Base-by-base conservation (phyloP, 495 filamentous ascomycete species). In the Tuber microsphaerosporum region DNA sequence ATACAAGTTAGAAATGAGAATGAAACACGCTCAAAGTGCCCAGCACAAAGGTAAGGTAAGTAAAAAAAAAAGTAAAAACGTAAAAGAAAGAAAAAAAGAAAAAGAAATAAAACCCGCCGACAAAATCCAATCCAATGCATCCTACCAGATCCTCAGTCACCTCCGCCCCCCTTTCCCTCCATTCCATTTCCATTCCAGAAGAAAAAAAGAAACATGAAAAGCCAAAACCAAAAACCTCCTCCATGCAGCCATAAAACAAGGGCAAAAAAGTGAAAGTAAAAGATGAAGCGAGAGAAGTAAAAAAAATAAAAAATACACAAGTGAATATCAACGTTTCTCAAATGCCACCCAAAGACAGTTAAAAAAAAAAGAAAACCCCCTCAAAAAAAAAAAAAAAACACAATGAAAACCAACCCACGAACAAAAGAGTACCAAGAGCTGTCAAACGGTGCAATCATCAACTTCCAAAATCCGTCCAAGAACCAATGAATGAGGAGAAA, bases 281-380 rank as follows among this genome's bases (percentile, higher is more conserved):
- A n/a, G n/a, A n/a, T n/a, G n/a, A 39, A 41, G 39, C 1, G 42
- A 43, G 12, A 41, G 39, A 22, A 51, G 48, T 51, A 51, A 51
- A 26, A 56, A 26, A 56, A 10, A 26, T 26, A 56, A 26, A 65
- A 65, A 65, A 65, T 65, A 65, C 56, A 65, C 10, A 65, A 65
- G 31, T 65, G 56, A 65, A 65, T 65, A 65, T 65, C 56, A 65
- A 65, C 56, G 56, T 65, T 65, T 65, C 56, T 65, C 56, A 65
- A 34, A 65, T 65, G 56, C 56, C 51, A 61, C 56, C 56, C 48
- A 61, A 61, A 65, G 56, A 65, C 56, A 65, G 51, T 56, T 26
- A 65, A 65, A 65, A 65, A 34, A 65, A 65, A 65, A 65, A 34
- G 31, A 16, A 17, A 65, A 65, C 10, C 56, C 56, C 51, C n/a